phyloP scores from a whole-genome alignment of 2,329 filamentous ascomycete genomes.

The Diaporthe caulivora region DNA sequence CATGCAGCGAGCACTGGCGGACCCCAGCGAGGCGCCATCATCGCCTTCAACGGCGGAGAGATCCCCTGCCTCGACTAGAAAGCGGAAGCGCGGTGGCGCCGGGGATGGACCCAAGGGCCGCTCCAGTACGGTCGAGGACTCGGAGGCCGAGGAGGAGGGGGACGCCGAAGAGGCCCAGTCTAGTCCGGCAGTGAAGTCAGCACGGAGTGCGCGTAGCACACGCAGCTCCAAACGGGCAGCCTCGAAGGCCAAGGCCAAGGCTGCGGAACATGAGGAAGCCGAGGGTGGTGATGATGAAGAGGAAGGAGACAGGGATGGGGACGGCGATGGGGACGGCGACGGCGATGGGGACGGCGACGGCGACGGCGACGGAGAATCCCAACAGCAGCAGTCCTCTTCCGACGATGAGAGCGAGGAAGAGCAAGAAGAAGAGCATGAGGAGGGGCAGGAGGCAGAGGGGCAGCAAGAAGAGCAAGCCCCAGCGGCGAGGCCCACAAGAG shows the following conservation, averaged over 20 bases:
- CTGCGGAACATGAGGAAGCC: slow-evolving; percentile 48
- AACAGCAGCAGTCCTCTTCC: slow-evolving; percentile 47
- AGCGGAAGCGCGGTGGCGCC: slow-evolving; percentile 59
- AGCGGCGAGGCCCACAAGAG: slow-evolving; percentile 52
- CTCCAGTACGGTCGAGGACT: slow-evolving; percentile 65
- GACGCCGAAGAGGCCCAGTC: slow-evolving; percentile 50
- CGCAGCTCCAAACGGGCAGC: slow-evolving; percentile 59
- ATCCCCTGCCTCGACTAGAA: slow-evolving; percentile 51
- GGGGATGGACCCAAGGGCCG: slow-evolving; percentile 51
- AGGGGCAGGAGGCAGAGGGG: slow-evolving; percentile 38
- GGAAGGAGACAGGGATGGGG: slow-evolving; percentile 52
- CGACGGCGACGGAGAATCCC: slow-evolving; percentile 50
- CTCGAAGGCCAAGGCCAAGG: slow-evolving; percentile 53
- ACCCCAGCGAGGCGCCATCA: slow-evolving; percentile 60
- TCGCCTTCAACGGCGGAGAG: slow-evolving; percentile 60
- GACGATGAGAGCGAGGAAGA: slow-evolving; percentile 43
- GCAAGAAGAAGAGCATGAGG: slow-evolving; percentile 44
- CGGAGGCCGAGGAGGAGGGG: slow-evolving; percentile 55
- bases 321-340: slow-evolving; percentile 47
- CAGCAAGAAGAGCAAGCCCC: slow-evolving; percentile 52
- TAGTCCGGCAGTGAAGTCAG: slow-evolving; percentile 55
- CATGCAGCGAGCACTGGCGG: slow-evolving; percentile 58
- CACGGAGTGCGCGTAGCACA: slow-evolving; percentile 50
- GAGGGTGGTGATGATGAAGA: slow-evolving; percentile 49
- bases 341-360: slow-evolving; percentile 49